Evolutionary conservation across 257 asterid species (phyloP).

Genomic region (Petrea volubilis): DNA sequence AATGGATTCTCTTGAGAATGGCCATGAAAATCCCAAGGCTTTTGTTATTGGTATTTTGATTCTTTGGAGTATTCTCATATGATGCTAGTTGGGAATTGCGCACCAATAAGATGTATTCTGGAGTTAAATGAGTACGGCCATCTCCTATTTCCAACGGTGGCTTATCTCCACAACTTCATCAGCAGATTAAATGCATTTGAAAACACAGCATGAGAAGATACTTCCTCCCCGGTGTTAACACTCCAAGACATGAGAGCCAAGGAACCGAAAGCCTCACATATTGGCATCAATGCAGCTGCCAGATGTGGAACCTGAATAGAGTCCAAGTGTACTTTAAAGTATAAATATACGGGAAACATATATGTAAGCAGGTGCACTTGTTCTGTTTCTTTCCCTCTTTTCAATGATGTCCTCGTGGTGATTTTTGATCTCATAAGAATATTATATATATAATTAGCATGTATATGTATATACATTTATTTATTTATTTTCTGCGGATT

Average conservation of each 20-base stretch:
- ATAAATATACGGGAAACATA: slow-evolving; percentile 11
- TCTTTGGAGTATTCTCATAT: slow-evolving; percentile 42
- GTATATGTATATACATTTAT: too few species aligned
- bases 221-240: slow-evolving; percentile 71
- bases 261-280: slow-evolving; percentile 94
- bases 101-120: slow-evolving; percentile 77
- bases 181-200: slow-evolving; percentile 92
- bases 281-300: slow-evolving; percentile 95
- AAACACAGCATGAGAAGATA: slow-evolving; percentile 78
- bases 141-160: slow-evolving; percentile 86
- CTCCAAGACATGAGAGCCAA: slow-evolving; percentile 83
- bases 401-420: too few species aligned
- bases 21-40: slow-evolving; percentile 52
- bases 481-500: too few species aligned
- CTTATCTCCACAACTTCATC: slow-evolving; percentile 88
- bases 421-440: too few species aligned
- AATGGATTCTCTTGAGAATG: slow-evolving; percentile 65
- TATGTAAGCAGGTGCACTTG: too few species aligned
- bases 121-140: slow-evolving; percentile 76
- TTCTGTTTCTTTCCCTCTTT: not conserved
- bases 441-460: too few species aligned
- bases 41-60: slow-evolving; percentile 47
- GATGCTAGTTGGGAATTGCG: slow-evolving; percentile 73
- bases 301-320: slow-evolving; percentile 99
- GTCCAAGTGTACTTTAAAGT: too few species aligned